phyloP scores from a whole-genome alignment of 2,329 filamentous ascomycete species.

The Fusarium illudens region DNA sequence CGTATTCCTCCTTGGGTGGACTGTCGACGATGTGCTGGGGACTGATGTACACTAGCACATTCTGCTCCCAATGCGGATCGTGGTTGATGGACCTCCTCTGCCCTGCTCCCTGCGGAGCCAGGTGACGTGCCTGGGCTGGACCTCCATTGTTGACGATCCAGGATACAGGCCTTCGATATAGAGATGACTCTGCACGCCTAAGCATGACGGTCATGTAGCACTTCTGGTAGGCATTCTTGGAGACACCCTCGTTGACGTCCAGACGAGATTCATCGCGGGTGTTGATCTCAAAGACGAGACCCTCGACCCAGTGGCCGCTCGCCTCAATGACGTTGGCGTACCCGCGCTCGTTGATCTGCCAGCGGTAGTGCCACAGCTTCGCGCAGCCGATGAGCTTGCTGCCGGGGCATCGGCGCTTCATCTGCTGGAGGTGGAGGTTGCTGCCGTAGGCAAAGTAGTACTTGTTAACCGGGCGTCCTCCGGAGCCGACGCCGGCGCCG shows the following conservation, averaged over 20 bases:
- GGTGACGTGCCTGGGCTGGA: constrained; percentile 40
- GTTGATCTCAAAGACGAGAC: constrained; percentile 53
- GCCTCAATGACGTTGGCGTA: constrained; percentile 54
- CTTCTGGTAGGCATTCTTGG: constrained; percentile 51
- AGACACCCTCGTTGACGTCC: constrained; percentile 53
- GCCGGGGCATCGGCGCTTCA: constrained; percentile 54
- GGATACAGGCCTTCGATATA: constrained; percentile 49
- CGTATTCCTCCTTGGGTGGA: constrained; percentile 50
- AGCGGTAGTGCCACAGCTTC: constrained; percentile 50
- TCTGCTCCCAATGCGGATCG: constrained; percentile 39
- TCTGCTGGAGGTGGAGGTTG: constrained; percentile 56
- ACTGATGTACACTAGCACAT: constrained; percentile 54
- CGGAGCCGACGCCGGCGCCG: constrained; percentile 32
- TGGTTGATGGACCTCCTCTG: constrained; percentile 26
- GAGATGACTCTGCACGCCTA: constrained; percentile 42
- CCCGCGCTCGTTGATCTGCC: constrained; percentile 59
- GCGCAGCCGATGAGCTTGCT: constrained; percentile 52
- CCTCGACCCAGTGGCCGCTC: constrained; percentile 49
- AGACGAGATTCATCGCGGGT: constrained; percentile 49
- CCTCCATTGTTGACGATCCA: constrained; percentile 52
- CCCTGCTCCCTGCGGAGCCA: constrained; percentile 28
- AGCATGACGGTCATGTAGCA: constrained; percentile 46
- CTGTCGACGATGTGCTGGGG: constrained; percentile 45
- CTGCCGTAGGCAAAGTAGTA: constrained; percentile 59
- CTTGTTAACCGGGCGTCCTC: too few species aligned